Evolutionary conservation across 257 asterid species (phyloP), one percentile per base, ranked within the genome.

Genomic region (Przewalskia tangutica): DNA sequence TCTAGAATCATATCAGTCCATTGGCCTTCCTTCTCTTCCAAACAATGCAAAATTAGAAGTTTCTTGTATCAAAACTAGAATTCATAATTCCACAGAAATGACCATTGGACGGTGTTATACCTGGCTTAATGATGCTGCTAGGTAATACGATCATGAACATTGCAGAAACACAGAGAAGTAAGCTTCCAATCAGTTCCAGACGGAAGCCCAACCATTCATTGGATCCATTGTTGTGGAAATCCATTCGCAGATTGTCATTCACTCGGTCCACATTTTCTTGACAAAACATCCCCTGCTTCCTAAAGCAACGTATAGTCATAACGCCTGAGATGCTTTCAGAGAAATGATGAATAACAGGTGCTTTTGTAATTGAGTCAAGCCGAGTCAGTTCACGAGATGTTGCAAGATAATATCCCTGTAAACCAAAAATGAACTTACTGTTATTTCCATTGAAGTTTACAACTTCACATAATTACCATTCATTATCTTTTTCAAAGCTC

Each of bases 171-270:
- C 99, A 96, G 48, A 96, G 97, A 88, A 96, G 83, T 84, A 93
- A 81, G 90, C 94, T 87, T 60, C 99, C 99, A 27, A 94, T 82
- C 60, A 96, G 82, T 83, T 96, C 99, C 66, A 94, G 54, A 23
- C 99, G 98, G 77, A 93, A 92, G 44, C 98, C 99, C 70, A 96
- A 83, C 99, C 99, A 96, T 77, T 96, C 99, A 71, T 96, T 96
- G 81, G 98, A 91, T 83, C 94, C 99, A 38, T 91, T 89, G 66
- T 91, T 96, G 86, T 96, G 97, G 84, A 96, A 96, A 85, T 94
- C 98, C 99, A 96, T 96, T 14, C 98, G 90, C 38, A 94, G 70
- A 83, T 89, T 96, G 56, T 88, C 90, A 46, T 96, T 88, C 17
- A 96, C 97, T 11, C 98, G 97, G 36, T 81, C 85, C 56, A 94